Conservation (phyloP, 148 eudicot genomes). For the Selenicereus undatus region DNA sequence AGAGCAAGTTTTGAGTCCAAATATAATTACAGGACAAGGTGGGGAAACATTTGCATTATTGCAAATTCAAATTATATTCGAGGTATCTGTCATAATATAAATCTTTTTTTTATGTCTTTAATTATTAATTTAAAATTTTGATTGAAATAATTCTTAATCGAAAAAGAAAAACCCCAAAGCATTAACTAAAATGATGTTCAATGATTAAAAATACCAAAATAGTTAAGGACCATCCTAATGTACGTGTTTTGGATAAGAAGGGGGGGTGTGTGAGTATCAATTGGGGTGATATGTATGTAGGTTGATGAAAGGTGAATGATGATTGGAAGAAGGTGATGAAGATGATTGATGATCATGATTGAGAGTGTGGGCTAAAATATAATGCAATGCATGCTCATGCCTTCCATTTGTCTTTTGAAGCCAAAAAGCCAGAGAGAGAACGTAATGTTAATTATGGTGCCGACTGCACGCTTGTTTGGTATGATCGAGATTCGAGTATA, state of each 20-base stretch:
- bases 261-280: background rate
- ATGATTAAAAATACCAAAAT: background rate
- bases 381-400: background rate
- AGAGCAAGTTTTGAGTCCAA: no score
- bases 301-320: background rate
- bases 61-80: no score
- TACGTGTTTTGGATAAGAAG: background rate
- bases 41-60: no score
- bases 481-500: no score
- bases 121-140: no score
- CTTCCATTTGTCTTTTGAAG: background rate
- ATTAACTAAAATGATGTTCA: background rate
- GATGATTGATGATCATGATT: background rate
- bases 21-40: no score
- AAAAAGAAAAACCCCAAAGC: background rate
- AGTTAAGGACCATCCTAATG: background rate
- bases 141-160: no score
- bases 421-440: background rate
- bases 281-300: background rate
- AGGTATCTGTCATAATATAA: no score
- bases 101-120: no score
- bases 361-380: background rate
- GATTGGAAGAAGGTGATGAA: constrained; percentile 6
- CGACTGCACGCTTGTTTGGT: background rate
- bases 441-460: background rate